Percentiles rank a stretch among this genome's conserved stretches.
These are phyloP conservation scores for Mycena polygramma DNA, from an alignment of 768 basidiomycete genomes.

Conservation along the genomic window DNA sequence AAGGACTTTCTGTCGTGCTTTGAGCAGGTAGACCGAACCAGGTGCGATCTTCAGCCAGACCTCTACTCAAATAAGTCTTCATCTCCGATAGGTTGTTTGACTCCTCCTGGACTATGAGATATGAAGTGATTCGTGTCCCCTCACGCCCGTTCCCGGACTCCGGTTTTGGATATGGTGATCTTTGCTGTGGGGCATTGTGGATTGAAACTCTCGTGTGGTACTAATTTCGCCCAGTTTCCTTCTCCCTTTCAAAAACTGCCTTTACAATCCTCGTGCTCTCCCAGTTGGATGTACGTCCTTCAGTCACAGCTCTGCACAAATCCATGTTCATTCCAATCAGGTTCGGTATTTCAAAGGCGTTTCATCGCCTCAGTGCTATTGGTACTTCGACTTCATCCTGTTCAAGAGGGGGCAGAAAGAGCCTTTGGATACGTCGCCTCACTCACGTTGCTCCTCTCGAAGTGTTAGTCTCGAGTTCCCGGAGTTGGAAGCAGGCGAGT, in stretches of 20 bases:
- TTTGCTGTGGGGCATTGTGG: slow-evolving; percentile 28
- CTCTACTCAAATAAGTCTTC: no score
- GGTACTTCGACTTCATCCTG: slow-evolving; percentile 48
- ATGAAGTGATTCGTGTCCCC: slow-evolving; percentile 28
- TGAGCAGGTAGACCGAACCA: slow-evolving; percentile 29
- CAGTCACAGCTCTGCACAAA: no score
- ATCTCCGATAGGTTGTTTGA: slow-evolving; percentile 27
- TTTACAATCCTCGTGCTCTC: slow-evolving; percentile 48
- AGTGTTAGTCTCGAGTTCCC: slow-evolving; percentile 41
- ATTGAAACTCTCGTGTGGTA: no score
- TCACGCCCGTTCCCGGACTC: slow-evolving; percentile 28
- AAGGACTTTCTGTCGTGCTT: slow-evolving; percentile 31
- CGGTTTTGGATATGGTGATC: slow-evolving; percentile 32
- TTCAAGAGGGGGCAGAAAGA: slow-evolving; percentile 42
- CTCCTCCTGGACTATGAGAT: slow-evolving; percentile 29
- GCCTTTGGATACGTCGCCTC: slow-evolving; percentile 36
- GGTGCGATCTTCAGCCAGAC: background rate
- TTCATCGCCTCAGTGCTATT: slow-evolving; percentile 36
- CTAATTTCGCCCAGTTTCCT: slow-evolving; percentile 41
- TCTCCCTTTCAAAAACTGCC: slow-evolving; percentile 40
- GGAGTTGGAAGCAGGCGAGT: slow-evolving; percentile 29
- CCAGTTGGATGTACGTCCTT: slow-evolving; percentile 41
- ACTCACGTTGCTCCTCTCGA: slow-evolving; percentile 40
- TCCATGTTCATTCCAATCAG: no score
- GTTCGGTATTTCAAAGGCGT: slow-evolving; percentile 46